phyloP scores from a whole-genome alignment of 1,139 yeast species.

The Blastobotrys proliferans region DNA sequence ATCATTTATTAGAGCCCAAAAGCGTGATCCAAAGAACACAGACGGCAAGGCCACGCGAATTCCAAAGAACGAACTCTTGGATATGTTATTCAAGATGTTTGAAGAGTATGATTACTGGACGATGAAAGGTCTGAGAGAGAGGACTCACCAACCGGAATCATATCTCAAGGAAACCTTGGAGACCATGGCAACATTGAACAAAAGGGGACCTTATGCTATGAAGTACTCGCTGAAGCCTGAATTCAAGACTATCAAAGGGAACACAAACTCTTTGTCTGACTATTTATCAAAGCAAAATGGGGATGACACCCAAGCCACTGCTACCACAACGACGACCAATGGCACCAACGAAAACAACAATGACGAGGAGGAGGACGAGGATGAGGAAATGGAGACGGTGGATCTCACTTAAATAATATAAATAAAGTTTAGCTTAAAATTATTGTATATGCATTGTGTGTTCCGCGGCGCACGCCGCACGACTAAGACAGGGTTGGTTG shows the following conservation, averaged over 20 bases:
- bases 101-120: constrained; percentile 98
- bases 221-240: constrained; percentile 89
- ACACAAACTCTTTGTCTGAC: constrained; percentile 34
- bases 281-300: constrained; percentile 28
- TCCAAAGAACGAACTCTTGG: constrained; percentile 90
- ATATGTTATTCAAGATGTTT: constrained; percentile 78
- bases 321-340: constrained; percentile 29
- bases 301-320: constrained; percentile 12
- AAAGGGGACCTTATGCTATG: constrained; percentile 94
- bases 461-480: too few species aligned
- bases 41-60: constrained; percentile 92
- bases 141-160: constrained; percentile 94
- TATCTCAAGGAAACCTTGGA: constrained; percentile 89
- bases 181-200: constrained; percentile 80
- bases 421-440: too few species aligned
- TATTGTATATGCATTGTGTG: too few species aligned
- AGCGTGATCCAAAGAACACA: constrained; percentile 41
- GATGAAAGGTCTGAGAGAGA: constrained; percentile 85
- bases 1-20: constrained; percentile 34
- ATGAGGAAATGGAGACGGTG: constrained; percentile 30
- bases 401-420: constrained; percentile 2
- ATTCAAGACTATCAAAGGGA: constrained; percentile 53
- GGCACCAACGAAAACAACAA: constrained; percentile 18
- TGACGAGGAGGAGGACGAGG: constrained; percentile 32
- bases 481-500: too few species aligned